Evolutionary conservation across 768 basidiomycete species (phyloP), one percentile per base, ranked within the genome.

Genomic region (Holtermanniella nyarrowii): DNA sequence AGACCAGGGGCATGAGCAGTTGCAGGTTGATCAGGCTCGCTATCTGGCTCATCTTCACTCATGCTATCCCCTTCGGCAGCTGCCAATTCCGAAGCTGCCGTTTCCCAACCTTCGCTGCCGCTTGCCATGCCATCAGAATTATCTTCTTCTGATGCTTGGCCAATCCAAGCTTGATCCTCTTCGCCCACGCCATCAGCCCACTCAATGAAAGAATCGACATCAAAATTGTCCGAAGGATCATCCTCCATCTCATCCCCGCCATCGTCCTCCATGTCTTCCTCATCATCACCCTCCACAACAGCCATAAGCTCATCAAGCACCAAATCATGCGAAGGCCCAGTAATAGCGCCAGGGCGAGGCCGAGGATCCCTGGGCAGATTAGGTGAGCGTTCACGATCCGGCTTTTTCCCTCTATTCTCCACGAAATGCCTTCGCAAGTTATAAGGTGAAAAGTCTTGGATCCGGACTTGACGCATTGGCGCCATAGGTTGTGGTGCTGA

Each of bases 361-460:
- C 11, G 21, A 13, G 23, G n/a, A 5, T 12, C 5, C 37, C 14
- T 23, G 5, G 16, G 16, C 14, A 12, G 13, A 13, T 5, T 4
- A 4, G n/a, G 14, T 26, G 16, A 4, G 39, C 20, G 44, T 13
- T 42, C 44, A 27, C 7, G 10, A 16, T 16, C 10, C 10, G 31
- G 31, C 10, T 37, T 37, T 16, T 7, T 7, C 31, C 16, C 31
- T 7, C 31, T 7, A 37, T 37, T 37, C 31, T 37, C 31, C 31
- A 16, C 31, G 16, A 37, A 7, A 7, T 37, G 31, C 31, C 16
- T 21, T 45, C 56, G 52, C 16, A 64, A 27, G 46, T 49, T 50
- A 26, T 50, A 56, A n/a, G 65, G 65, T n/a, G 62, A 64, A 37
- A 67, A 67, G 48, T 67, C 65, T 13, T 60, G 43, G 18, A 67